Conservation (phyloP, 305 asterid genomes). For the Solanum hybrid region DNA sequence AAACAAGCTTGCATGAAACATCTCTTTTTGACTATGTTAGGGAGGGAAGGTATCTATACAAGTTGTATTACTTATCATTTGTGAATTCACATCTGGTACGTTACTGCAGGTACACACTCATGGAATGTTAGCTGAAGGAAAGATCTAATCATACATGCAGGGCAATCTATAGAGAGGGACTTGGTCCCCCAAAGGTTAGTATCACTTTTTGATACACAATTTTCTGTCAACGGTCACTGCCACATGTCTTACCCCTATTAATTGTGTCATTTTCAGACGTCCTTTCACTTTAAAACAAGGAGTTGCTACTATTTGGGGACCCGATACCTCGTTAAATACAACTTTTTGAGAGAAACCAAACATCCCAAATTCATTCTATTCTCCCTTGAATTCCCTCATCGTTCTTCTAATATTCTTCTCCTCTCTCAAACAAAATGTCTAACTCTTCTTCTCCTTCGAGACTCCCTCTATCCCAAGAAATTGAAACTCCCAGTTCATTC, state of each 20-base stretch:
- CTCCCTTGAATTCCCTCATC: background rate
- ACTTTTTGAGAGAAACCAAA: too few relatives aligned
- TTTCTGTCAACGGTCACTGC: background rate
- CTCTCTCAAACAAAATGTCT: too few relatives aligned
- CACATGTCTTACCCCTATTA: background rate
- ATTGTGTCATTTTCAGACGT: background rate
- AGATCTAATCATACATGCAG: background rate
- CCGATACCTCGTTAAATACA: too few relatives aligned
- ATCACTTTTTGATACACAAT: background rate
- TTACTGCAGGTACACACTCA: background rate
- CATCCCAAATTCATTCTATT: too few relatives aligned
- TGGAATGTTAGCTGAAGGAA: background rate
- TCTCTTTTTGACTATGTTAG: background rate
- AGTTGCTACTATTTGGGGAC: too few relatives aligned
- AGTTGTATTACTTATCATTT: background rate
- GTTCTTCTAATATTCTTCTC: background rate
- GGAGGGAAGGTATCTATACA: background rate
- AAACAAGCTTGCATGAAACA: background rate
- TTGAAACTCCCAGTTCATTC: background rate
- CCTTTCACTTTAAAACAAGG: background rate
- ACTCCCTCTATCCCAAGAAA: background rate
- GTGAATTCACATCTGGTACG: background rate
- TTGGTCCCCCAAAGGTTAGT: background rate
- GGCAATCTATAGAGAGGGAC: background rate
- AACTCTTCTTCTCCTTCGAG: too few relatives aligned